Conservation (phyloP, 345 rosid species). For the Chamaenerion angustifolium region DNA sequence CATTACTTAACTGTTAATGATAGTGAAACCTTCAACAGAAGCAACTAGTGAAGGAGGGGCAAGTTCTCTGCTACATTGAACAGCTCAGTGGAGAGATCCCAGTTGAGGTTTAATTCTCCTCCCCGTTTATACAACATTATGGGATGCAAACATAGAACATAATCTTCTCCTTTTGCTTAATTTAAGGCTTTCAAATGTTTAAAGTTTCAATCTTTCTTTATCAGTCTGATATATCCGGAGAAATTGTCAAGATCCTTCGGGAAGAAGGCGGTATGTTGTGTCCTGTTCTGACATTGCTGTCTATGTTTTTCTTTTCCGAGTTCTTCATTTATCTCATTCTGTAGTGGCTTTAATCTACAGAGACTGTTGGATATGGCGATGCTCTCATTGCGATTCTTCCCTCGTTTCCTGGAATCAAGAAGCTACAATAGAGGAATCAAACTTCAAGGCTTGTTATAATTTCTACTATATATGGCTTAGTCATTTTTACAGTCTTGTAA, state of each 20-base stretch:
- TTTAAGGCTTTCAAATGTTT: neutral
- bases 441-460: neutral
- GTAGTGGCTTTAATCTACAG: conserved; percentile 24
- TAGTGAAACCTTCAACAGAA: conserved; percentile 37
- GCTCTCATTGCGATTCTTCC: conserved; percentile 74
- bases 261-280: conserved; percentile 65
- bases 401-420: conserved; percentile 84
- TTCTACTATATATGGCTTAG: neutral
- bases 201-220: conserved; percentile 5
- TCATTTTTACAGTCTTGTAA: too few relatives aligned
- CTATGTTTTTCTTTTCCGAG: neutral
- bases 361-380: conserved; percentile 79
- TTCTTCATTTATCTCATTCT: neutral
- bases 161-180: neutral
- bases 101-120: conserved; percentile 36
- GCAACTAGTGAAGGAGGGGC: conserved; percentile 83
- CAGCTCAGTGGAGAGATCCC: conserved; percentile 80
- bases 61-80: conserved; percentile 69
- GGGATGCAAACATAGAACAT: neutral
- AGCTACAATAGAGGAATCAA: conserved; percentile 38
- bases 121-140: too few relatives aligned
- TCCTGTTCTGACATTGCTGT: neutral
- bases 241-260: conserved; percentile 57
- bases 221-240: conserved; percentile 75
- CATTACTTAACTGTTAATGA: conserved; percentile 2